These are phyloP conservation scores for Pseudocercospora musae DNA, from an alignment of 2,329 filamentous ascomycete species.

Conservation along the genomic window DNA sequence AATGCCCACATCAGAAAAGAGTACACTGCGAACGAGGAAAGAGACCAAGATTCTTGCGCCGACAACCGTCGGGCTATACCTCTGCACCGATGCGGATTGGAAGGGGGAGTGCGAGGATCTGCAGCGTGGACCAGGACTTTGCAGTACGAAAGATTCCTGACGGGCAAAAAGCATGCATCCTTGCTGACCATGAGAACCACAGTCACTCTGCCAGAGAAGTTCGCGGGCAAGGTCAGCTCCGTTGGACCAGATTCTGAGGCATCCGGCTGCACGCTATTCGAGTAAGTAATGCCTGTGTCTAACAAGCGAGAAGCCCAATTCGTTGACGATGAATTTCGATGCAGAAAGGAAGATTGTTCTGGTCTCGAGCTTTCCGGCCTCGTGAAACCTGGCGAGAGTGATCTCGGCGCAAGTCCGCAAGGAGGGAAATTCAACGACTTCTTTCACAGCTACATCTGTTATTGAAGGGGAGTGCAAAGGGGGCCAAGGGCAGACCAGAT, in stretches of 20 bases:
- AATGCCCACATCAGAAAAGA: slow-evolving; percentile 1
- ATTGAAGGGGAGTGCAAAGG: slow-evolving; percentile 3
- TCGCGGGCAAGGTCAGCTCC: slow-evolving; percentile 16
- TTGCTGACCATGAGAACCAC: not conserved
- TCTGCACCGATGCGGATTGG: slow-evolving; percentile 21
- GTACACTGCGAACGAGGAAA: slow-evolving; percentile 7
- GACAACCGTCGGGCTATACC: slow-evolving; percentile 18
- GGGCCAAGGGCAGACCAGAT: not conserved
- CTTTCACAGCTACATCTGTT: slow-evolving; percentile 20
- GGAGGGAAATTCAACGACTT: slow-evolving; percentile 18
- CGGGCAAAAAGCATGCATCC: not conserved
- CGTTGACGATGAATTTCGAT: not conserved
- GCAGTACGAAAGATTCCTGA: slow-evolving; percentile 15
- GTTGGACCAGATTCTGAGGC: slow-evolving; percentile 17
- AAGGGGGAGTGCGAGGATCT: slow-evolving; percentile 17
- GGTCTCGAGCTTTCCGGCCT: slow-evolving; percentile 10
- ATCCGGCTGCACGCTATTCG: slow-evolving; percentile 20
- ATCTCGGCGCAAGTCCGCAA: slow-evolving; percentile 10
- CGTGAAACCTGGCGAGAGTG: slow-evolving; percentile 11
- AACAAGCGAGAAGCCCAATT: not conserved
- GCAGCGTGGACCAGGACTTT: slow-evolving; percentile 17
- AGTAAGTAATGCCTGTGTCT: slow-evolving; percentile 9
- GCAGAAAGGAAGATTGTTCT: slow-evolving; percentile 16
- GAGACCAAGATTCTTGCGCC: slow-evolving; percentile 19
- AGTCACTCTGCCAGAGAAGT: slow-evolving; percentile 18